Evolutionary conservation across 2,329 filamentous ascomycete species (phyloP).

Genomic region (Aspergillus spinulosporus): DNA sequence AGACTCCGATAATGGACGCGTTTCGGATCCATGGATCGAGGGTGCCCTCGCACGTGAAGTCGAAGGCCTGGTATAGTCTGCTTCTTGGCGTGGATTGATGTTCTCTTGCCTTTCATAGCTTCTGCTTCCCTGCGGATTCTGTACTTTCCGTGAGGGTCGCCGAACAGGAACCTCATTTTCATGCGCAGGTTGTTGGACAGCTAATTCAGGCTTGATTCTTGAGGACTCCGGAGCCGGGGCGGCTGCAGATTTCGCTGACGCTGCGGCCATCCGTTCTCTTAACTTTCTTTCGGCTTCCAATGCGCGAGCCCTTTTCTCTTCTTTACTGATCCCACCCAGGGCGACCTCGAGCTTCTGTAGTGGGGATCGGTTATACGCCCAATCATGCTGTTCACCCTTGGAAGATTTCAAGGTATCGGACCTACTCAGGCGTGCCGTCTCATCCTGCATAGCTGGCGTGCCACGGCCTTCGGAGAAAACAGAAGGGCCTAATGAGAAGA

Average conservation of each 20-base stretch:
- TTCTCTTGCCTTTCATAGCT: constrained; percentile 15
- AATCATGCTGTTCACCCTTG: constrained; percentile 43
- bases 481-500: constrained; percentile 12
- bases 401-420: constrained; percentile 35
- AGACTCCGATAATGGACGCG: constrained; percentile 22
- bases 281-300: constrained; percentile 76
- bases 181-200: not conserved
- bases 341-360: constrained; percentile 91
- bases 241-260: constrained; percentile 13
- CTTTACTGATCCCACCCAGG: constrained; percentile 89
- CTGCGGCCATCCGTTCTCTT: constrained; percentile 54
- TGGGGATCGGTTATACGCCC: constrained; percentile 82
- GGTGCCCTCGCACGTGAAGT: constrained; percentile 20
- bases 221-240: not conserved
- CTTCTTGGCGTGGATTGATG: constrained; percentile 12
- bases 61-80: constrained; percentile 1
- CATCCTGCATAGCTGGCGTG: constrained; percentile 20
- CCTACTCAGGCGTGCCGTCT: constrained; percentile 28
- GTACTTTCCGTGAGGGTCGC: constrained; percentile 18
- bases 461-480: constrained; percentile 11
- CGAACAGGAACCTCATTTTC: constrained; percentile 10
- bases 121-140: constrained; percentile 21
- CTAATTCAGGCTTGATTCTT: constrained; percentile 6
- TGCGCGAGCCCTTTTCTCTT: constrained; percentile 84
- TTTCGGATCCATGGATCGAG: constrained; percentile 24